Evolutionary conservation across 768 basidiomycete species (phyloP), one percentile per base, ranked within the genome.

Genomic region (Termitomyces sp.): DNA sequence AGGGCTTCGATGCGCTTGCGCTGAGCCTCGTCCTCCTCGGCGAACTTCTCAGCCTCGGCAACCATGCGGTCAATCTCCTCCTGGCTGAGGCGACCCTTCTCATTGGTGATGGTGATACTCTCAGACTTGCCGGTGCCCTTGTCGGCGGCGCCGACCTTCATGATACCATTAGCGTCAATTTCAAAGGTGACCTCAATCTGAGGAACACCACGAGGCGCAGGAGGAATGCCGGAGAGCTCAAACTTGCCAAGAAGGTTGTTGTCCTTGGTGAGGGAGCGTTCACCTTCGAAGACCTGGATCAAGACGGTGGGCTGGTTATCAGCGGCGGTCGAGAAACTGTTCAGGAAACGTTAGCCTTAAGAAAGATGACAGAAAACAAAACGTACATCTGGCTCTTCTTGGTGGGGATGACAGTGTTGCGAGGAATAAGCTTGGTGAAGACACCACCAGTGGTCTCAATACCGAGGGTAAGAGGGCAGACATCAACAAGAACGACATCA

Each of bases 401-500:
- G 66, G 95, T 98, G 58, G 96, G 96, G 71, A 98, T 95, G 69
- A 96, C 93, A 42, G 96, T 98, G 86, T 98, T 98, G 66, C 96
- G 89, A 59, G 93, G 83, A 67, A 99, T 98, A 68, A 99, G 82
- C 75, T 96, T 97, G 64, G 95, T 98, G 82, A 98, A 92, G 65
- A 98, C 95, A 71, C 95, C 94, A 67, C 96, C 95, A 38, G 95
- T 96, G 66, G 95, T 98, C 83, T 98, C 96, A 65, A 98, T 99
- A 84, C 96, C 95, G 70, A 98, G 92, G 31, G 96, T 96, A 40
- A 98, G 84, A 27, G 96, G 95, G 78, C 88, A 90, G 70, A 98
- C 93, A 73, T 99, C 96, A 67, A 99, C 92, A 56, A 99, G 89
- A 60, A 98, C 89, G 61, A 98, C 82, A 63, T 94, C 95, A 59